phyloP scores from a whole-genome alignment of 2,329 filamentous ascomycete genomes.

The Leptosphaerulina australis region DNA sequence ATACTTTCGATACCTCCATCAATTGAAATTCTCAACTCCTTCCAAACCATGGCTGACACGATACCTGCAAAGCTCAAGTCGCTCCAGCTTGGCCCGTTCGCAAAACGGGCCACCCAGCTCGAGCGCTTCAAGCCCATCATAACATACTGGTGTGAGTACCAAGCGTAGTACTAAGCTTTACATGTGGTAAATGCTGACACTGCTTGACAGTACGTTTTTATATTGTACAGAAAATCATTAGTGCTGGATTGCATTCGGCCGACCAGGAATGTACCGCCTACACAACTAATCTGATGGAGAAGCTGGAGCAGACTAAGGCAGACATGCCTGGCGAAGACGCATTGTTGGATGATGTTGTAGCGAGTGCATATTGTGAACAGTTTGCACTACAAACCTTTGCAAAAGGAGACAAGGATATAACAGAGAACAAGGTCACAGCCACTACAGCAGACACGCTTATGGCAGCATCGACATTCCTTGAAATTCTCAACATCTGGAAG shows the following conservation, averaged over 20 bases:
- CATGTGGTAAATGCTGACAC: slow-evolving; percentile 23
- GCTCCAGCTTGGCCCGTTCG: slow-evolving; percentile 83
- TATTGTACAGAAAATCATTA: slow-evolving; percentile 89
- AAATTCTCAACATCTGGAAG: slow-evolving; percentile 81
- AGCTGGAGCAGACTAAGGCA: slow-evolving; percentile 80
- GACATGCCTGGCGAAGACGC: slow-evolving; percentile 80
- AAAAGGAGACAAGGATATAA: slow-evolving; percentile 80
- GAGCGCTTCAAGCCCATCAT: slow-evolving; percentile 83
- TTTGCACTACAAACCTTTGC: slow-evolving; percentile 90
- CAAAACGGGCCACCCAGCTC: slow-evolving; percentile 81
- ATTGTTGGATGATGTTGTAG: slow-evolving; percentile 81
- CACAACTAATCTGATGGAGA: slow-evolving; percentile 86
- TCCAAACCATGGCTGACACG: slow-evolving; percentile 68
- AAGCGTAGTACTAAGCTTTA: neutral
- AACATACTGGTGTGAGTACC: slow-evolving; percentile 86
- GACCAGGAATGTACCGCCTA: slow-evolving; percentile 81
- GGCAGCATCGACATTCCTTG: slow-evolving; percentile 89
- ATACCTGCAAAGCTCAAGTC: slow-evolving; percentile 76
- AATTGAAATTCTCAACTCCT: neutral
- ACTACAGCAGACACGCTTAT: slow-evolving; percentile 95
- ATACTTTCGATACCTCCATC: neutral
- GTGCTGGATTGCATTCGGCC: slow-evolving; percentile 75
- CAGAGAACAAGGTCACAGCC: slow-evolving; percentile 79
- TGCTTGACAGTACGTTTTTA: slow-evolving; percentile 54
- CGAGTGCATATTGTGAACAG: slow-evolving; percentile 90